Base-by-base conservation (phyloP, 2,329 filamentous ascomycete genomes). In the Colletotrichum tropicale region DNA sequence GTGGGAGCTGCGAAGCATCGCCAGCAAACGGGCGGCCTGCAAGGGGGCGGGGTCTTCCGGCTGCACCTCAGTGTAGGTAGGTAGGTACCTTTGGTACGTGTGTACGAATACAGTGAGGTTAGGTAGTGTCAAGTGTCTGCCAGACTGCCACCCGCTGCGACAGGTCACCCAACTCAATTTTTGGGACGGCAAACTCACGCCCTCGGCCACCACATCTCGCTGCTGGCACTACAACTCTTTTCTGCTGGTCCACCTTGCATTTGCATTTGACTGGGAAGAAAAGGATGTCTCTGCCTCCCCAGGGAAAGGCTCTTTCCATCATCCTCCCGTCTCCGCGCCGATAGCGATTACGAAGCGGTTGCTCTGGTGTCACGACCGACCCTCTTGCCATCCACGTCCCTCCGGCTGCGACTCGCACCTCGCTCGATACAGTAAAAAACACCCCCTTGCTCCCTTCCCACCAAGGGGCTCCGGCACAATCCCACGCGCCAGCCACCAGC, bases 121-220 rank as follows among this genome's bases (percentile, higher is more conserved):
- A 26, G n/a, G 24, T 74, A 55, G 73, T 75, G 73, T 64, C 73
- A 75, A 75, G 67, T 62, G 56, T 69, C 73, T 68, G 70, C 56
- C 70, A 68, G 56, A 68, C 61, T 73, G 64, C 64, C 72, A 71
- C 67, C 68, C 61, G 72, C 67, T 75, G 72, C 67, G 72, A 75
- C 68, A 75, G 73, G 69, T 67, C 69, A 72, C 10, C 55, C 73
- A 73, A 75, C 73, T 75, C 73, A 65, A 66, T 48, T 64, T 70
- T 73, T 58, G 70, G 73, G 64, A 75, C 73, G 73, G 73, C 43
- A 73, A 75, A 75, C 73, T 75, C 43, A 70, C 24, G 24, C 55
- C 34, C 55, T 69, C 34, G 32, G 24, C 24, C 66, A n/a, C 58
- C 38, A 55, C 48, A 30, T 28, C 10, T 12, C 21, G 58, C 67